Conservation (phyloP, 2,329 filamentous ascomycete genomes). For the Talaromyces pinophilus region DNA sequence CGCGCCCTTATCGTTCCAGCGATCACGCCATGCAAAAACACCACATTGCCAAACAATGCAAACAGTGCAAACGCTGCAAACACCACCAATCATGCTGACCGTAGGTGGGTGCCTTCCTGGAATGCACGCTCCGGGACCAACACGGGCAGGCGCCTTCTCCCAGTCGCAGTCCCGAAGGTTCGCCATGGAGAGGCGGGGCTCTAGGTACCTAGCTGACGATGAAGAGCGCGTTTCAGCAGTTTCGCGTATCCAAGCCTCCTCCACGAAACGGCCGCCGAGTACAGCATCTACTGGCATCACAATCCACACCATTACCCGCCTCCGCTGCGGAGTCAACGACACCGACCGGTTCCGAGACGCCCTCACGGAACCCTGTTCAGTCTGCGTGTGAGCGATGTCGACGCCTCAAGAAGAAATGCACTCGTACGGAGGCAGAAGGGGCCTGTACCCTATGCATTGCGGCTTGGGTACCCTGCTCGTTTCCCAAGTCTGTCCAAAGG, state of each 20-base stretch:
- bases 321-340: background rate
- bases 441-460: constrained; percentile 44
- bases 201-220: constrained; percentile 4
- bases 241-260: constrained; percentile 16
- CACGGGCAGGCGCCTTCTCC: background rate
- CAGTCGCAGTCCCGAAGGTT: background rate
- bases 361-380: constrained; percentile 17
- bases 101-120: background rate
- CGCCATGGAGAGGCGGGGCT: constrained; percentile 6
- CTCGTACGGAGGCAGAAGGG: constrained; percentile 37
- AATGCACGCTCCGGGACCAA: too few species aligned
- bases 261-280: constrained; percentile 11
- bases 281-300: background rate
- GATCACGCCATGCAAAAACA: background rate
- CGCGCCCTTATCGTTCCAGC: background rate
- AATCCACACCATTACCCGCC: background rate
- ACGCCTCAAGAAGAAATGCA: constrained; percentile 52
- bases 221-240: constrained; percentile 24
- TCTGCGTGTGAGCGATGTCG: constrained; percentile 49
- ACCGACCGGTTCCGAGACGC: background rate
- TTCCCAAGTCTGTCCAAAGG: constrained; percentile 33
- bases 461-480: constrained; percentile 45
- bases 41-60: background rate
- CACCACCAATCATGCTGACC: background rate
- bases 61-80: constrained; percentile 17